phyloP scores from a whole-genome alignment of 2,329 filamentous ascomycete genomes.

The Pezicula carpinea region DNA sequence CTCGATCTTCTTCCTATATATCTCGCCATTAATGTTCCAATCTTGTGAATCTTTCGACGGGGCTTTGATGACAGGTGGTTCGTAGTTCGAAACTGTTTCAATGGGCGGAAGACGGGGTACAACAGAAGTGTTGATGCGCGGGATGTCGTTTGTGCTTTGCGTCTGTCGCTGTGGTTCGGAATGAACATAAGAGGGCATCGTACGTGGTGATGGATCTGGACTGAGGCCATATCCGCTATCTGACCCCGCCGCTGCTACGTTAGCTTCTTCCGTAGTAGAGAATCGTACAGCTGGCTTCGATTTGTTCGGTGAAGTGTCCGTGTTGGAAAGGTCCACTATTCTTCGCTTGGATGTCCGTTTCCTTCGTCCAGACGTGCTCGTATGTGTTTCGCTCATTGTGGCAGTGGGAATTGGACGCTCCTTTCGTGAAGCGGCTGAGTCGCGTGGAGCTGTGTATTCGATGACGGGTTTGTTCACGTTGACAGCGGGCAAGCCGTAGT shows the following conservation, averaged over 20 bases:
- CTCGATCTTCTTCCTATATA: constrained; percentile 86
- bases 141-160: constrained; percentile 19
- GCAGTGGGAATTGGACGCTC: constrained; percentile 47
- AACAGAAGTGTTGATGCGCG: constrained; percentile 24
- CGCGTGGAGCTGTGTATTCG: constrained; percentile 45
- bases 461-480: constrained; percentile 66
- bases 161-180: constrained; percentile 21
- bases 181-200: constrained; percentile 23
- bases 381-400: constrained; percentile 53
- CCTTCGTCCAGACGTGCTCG: constrained; percentile 52
- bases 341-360: constrained; percentile 56
- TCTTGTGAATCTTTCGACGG: constrained; percentile 37
- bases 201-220: constrained; percentile 25
- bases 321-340: constrained; percentile 59
- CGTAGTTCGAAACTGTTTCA: constrained; percentile 18
- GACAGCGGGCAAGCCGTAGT: constrained; percentile 51
- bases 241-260: constrained; percentile 9
- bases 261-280: constrained; percentile 17
- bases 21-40: constrained; percentile 66
- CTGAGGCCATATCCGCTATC: constrained; percentile 26
- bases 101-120: constrained; percentile 24
- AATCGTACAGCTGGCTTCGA: constrained; percentile 15
- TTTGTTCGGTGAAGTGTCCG: constrained; percentile 25
- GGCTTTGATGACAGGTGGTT: constrained; percentile 17
- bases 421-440: constrained; percentile 52